Base-by-base conservation (phyloP, 176 grass and related monocot species). In the Oryza australiensis region DNA sequence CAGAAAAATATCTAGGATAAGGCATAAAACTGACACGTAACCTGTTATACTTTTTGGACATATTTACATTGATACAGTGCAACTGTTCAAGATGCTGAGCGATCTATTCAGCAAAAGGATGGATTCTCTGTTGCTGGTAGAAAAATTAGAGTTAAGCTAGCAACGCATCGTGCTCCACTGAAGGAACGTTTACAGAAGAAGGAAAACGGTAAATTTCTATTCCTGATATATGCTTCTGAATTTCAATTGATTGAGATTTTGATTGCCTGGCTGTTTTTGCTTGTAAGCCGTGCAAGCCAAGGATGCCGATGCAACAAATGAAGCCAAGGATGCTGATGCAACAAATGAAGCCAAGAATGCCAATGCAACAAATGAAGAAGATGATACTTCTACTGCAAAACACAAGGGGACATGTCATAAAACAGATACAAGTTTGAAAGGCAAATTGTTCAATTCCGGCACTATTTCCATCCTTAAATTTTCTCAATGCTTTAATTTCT, bases 121-220 rank as follows among this genome's bases (percentile, higher is more conserved):
- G 90, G 89, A 48, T 87, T 81, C 33, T 45, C 72, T 59, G 72
- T 95, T 42, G 76, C 83, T 82, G 85, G 92, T 84, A 93, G 95
- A 77, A 98, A 93, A 86, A 98, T 98, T 38, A 92, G 87, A 82
- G 90, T 93, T 33, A 93, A 94, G 83, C 88, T 93, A 68, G 95
- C 95, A 40, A 94, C 86, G 68, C 85, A 88, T 42, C 90, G 92
- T 89, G 86, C 87, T 84, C 72, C 92, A 49, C 64, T 88, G 33
- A 86, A 93, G 85, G 86, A 98, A 62, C 92, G 90, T 42, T 49
- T 68, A 80, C 76, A 80, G 65, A 95, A 94, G 84, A 76, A 76
- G 34, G 88, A 93, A 73, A 88, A 79, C 37, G 80, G 95, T 98
- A 88, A 89, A 30, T 42, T 12, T 67, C 55, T 84, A 69, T 23